Conservation (phyloP, 805 yeast genomes). For the Candida sithepensis region DNA sequence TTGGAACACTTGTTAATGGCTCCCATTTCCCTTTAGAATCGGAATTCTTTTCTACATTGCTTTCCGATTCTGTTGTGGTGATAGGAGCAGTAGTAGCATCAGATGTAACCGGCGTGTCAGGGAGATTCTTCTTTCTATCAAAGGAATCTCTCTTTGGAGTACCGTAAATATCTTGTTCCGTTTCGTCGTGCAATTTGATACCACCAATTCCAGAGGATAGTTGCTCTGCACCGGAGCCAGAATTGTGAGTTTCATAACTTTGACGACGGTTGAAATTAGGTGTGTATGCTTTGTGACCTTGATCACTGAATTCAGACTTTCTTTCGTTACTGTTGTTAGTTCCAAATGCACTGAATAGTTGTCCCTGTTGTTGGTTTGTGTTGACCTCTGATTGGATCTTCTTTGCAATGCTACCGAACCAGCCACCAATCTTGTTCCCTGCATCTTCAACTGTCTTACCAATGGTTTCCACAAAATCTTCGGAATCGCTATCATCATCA, state of each 20-base stretch:
- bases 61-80: background rate
- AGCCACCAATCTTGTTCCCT: slow-evolving; percentile 64
- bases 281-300: background rate
- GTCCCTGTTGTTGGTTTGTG: slow-evolving; percentile 22
- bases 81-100: background rate
- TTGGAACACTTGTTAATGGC: slow-evolving; percentile 36
- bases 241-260: slow-evolving; percentile 25
- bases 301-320: background rate
- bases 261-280: slow-evolving; percentile 12
- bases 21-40: slow-evolving; percentile 36
- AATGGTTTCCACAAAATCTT: slow-evolving; percentile 55
- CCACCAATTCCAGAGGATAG: slow-evolving; percentile 8
- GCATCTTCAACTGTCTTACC: slow-evolving; percentile 80
- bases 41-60: background rate
- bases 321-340: slow-evolving; percentile 4
- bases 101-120: slow-evolving; percentile 3
- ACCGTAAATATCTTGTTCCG: slow-evolving; percentile 17
- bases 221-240: slow-evolving; percentile 18
- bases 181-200: slow-evolving; percentile 23
- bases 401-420: slow-evolving; percentile 71
- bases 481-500: slow-evolving; percentile 37
- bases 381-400: slow-evolving; percentile 30
- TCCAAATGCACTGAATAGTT: slow-evolving; percentile 32
- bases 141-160: slow-evolving; percentile 25
- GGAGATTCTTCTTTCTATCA: slow-evolving; percentile 2